Evolutionary conservation across 306 rosid species (phyloP), one percentile per base, ranked within the genome.

Genomic region (Gillenia trifoliata): DNA sequence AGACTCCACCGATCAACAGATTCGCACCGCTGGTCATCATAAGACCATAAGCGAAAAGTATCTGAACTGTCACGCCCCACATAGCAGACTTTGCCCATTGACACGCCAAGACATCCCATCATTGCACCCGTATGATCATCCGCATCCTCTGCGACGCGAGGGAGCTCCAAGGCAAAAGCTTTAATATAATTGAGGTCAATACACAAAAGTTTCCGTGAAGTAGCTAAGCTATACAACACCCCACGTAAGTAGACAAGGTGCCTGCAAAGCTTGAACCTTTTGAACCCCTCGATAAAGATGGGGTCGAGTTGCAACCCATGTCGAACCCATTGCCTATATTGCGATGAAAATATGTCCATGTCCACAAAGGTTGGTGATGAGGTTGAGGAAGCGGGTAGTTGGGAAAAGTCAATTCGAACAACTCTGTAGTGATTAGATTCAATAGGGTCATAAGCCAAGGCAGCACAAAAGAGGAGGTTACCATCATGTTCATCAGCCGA

Each of bases 371-470:
- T 25, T 20, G 52, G 36, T 12, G 6, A 3, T 2, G 66, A 5
- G 3, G 3, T 4, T 6, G 7, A 23, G 9, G 31, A 12, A 12
- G 38, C 3, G 11, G 22, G 1, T 50, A 17, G 3, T 12, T 16
- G 50, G 43, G 71, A 40, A 12, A 6, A 67, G 43, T 67, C 56
- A 33, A 72, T 26, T 4, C 65, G 49, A 10, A 72, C 59, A 26
- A 59, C 68, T 72, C 56, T 72, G 41, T 6, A 71, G 36, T 55
- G 49, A 71, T 43, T 41, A 15, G 75, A 71, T 56, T 71, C 66
- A 7, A 30, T 2, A 40, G 75, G 54, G 31, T 71, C 66, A 25
- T 33, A 71, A 23, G 75, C 66, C 36, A 71, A 61, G 33, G 75
- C 75, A 26, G 34, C 66, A 56, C 66, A 71, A 22, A 22, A 71